phyloP scores from a whole-genome alignment of 2,329 filamentous ascomycete species.

The Lachnum nothofagi region DNA sequence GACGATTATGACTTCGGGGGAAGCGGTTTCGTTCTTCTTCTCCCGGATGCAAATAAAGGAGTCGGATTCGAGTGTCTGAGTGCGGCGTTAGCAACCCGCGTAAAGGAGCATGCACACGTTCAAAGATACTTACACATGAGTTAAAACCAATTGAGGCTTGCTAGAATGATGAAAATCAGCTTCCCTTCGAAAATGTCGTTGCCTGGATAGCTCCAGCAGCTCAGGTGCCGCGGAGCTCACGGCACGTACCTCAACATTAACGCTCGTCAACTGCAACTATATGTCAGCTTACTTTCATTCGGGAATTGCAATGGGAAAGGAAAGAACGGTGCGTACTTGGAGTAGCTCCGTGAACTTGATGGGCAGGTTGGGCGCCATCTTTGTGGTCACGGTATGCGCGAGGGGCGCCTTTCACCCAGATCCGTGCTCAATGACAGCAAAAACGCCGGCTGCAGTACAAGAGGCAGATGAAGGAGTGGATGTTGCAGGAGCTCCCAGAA shows the following conservation, averaged over 20 bases:
- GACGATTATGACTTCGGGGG: slow-evolving; percentile 93
- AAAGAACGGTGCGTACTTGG: slow-evolving; percentile 76
- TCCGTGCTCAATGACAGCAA: slow-evolving; percentile 27
- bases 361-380: slow-evolving; percentile 58
- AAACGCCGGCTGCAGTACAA: slow-evolving; percentile 10
- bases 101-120: slow-evolving; percentile 7
- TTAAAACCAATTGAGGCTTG: slow-evolving; percentile 76
- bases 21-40: slow-evolving; percentile 77
- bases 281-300: slow-evolving; percentile 34
- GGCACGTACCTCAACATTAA: slow-evolving; percentile 49
- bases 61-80: slow-evolving; percentile 94
- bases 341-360: slow-evolving; percentile 92
- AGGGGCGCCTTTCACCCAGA: slow-evolving; percentile 24
- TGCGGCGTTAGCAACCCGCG: slow-evolving; percentile 12
- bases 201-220: slow-evolving; percentile 21
- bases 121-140: slow-evolving; percentile 62
- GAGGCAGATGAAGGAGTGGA: slow-evolving; percentile 19
- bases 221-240: slow-evolving; percentile 13
- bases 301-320: slow-evolving; percentile 82
- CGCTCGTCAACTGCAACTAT: slow-evolving; percentile 45
- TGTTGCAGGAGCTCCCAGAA: slow-evolving; percentile 21
- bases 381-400: slow-evolving; percentile 21
- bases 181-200: slow-evolving; percentile 11
- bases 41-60: slow-evolving; percentile 94
- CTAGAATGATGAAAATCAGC: slow-evolving; percentile 41